Conservation (phyloP, 2,329 filamentous ascomycete species). For the Alternaria viburni region DNA sequence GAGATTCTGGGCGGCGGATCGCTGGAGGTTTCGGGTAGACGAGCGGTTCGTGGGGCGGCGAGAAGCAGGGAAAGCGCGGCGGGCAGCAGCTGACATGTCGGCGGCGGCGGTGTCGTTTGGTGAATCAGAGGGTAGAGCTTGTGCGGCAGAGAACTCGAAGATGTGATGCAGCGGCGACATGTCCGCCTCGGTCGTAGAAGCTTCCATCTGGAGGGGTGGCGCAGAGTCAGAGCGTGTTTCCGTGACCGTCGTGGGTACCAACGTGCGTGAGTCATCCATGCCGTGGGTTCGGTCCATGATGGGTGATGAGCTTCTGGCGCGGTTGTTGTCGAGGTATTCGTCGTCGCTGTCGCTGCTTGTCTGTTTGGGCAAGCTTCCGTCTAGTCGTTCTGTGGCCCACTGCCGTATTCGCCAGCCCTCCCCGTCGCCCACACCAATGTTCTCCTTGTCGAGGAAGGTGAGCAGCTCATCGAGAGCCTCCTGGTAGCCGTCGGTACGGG, state of each 20-base stretch:
- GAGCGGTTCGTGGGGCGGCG: slow-evolving; percentile 47
- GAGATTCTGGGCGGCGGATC: slow-evolving; percentile 44
- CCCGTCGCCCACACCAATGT: slow-evolving; percentile 77
- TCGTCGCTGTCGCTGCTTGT: slow-evolving; percentile 71
- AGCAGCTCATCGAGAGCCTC: slow-evolving; percentile 91
- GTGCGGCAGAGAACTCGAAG: slow-evolving; percentile 73
- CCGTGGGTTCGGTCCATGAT: slow-evolving; percentile 60
- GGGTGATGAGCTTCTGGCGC: slow-evolving; percentile 66
- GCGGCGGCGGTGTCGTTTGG: slow-evolving; percentile 38
- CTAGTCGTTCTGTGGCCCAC: slow-evolving; percentile 73
- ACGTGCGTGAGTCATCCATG: slow-evolving; percentile 47
- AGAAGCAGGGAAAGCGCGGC: slow-evolving; percentile 40
- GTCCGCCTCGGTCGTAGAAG: slow-evolving; percentile 36
- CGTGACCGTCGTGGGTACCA: slow-evolving; percentile 25
- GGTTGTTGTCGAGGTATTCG: slow-evolving; percentile 65
- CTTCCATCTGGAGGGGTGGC: slow-evolving; percentile 48
- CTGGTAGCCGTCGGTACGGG: slow-evolving; percentile 84
- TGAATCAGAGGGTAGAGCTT: slow-evolving; percentile 61
- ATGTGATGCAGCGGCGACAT: slow-evolving; percentile 42
- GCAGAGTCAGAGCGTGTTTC: slow-evolving; percentile 39
- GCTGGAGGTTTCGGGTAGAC: slow-evolving; percentile 37
- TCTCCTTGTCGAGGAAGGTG: slow-evolving; percentile 81
- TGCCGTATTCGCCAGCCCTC: slow-evolving; percentile 73
- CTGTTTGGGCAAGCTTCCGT: slow-evolving; percentile 65
- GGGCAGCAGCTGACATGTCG: slow-evolving; percentile 39